Evolutionary conservation across 768 basidiomycete species (phyloP).

Genomic region (Phaeotremella fagi): DNA sequence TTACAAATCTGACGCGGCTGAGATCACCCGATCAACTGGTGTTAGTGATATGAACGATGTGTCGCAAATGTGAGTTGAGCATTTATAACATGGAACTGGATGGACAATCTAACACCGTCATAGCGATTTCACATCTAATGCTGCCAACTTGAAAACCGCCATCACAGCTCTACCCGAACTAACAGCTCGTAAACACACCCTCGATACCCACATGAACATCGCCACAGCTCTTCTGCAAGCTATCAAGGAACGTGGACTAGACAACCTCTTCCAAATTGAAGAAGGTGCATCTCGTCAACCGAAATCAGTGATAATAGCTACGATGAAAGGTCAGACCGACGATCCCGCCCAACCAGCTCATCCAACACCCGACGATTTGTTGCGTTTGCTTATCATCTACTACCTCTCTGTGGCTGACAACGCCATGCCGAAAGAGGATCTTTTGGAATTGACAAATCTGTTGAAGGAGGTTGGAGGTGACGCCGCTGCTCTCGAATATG

Average conservation of each 20-base stretch:
- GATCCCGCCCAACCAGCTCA: conserved; percentile 59
- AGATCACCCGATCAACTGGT: conserved; percentile 92
- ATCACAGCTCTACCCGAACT: conserved; percentile 95
- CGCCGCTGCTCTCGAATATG: conserved; percentile 74
- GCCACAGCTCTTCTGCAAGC: conserved; percentile 90
- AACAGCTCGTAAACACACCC: conserved; percentile 89
- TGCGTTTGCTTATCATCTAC: conserved; percentile 90
- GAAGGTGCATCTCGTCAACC: conserved; percentile 86
- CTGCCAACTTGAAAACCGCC: conserved; percentile 89
- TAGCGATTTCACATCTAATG: conserved; percentile 88
- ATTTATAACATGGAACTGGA: neutral
- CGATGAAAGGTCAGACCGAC: conserved; percentile 59
- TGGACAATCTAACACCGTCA: neutral
- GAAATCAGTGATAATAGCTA: conserved; percentile 73
- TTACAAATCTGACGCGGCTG: conserved; percentile 87
- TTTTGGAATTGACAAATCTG: conserved; percentile 80
- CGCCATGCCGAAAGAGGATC: conserved; percentile 77
- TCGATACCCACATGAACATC: conserved; percentile 99
- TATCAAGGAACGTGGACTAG: conserved; percentile 88
- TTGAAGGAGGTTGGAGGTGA: conserved; percentile 77
- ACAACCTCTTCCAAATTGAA: conserved; percentile 95
- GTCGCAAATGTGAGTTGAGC: conserved; percentile 69
- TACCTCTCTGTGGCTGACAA: conserved; percentile 83
- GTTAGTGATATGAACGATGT: conserved; percentile 95
- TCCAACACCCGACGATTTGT: conserved; percentile 74